Base-by-base conservation (phyloP, 345 rosid genomes). In the Ceriops decandra region DNA sequence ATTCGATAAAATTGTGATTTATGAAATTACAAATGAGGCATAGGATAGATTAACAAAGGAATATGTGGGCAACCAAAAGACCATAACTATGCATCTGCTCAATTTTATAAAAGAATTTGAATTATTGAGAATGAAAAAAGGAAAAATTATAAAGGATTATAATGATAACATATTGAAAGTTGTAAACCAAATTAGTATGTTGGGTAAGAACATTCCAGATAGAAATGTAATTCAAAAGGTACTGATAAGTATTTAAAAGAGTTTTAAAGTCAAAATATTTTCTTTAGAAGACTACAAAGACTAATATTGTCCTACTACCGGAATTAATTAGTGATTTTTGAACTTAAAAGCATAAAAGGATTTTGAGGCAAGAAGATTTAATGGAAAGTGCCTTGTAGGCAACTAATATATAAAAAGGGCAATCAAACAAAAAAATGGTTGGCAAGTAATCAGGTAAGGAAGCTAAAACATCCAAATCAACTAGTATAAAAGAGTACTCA, bases 1-100 rank as follows among this genome's bases (percentile, higher is more conserved):
- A 0, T 7, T 7, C 0, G 1, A 33, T 7, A 33, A 0, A 1
- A 33, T 7, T 7, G 1, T 33, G 2, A 1, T 0, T 1, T 7
- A 2, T 7, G 9, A 33, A 33, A 33, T 33, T 1, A 0, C 9
- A 7, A 33, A 33, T 1, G 10, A 33, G 1, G 8, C 2, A 0
- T 33, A 0, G 0, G 0, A 33, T 7, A 33, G 9, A 1, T 1
- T 33, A 7, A 33, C 7, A 1, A 10, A 33, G 1, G 36, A 33
- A 1, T 1, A 33, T 33, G 2, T 0, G 7, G 36, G 36, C 2
- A 33, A 1, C 10, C 10, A 1, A 6, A 33, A 33, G 6, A 7
- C 8, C 7, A 33, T 1, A 7, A 33, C 10, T 1, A 7, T 33
- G 1, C 2, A 33, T 1, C 36, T 33, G 7, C 9, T 33, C 2